phyloP scores from a whole-genome alignment of 2,329 filamentous ascomycete species.

The Aspergillus glaucus region DNA sequence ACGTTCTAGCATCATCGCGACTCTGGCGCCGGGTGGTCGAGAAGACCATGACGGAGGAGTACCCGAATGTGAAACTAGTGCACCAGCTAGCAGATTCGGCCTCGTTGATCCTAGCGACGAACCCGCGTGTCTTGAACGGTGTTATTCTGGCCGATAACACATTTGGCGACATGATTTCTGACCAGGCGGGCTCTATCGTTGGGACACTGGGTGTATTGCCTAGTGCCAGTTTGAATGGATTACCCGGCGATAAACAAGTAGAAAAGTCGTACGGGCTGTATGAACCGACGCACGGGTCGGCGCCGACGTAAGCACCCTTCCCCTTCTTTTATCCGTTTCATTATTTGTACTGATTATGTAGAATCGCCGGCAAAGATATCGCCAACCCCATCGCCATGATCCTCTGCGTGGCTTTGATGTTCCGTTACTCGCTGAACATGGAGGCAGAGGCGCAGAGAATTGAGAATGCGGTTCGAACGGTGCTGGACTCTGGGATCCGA shows the following conservation, averaged over 20 bases:
- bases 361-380: constrained; percentile 80
- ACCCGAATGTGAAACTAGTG: constrained; percentile 69
- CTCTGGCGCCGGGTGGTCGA: constrained; percentile 79
- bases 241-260: constrained; percentile 64
- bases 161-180: constrained; percentile 88
- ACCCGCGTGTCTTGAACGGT: constrained; percentile 74
- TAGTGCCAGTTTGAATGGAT: constrained; percentile 73
- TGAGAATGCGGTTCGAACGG: constrained; percentile 69
- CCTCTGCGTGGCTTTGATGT: constrained; percentile 86
- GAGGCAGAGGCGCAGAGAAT: constrained; percentile 67
- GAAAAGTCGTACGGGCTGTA: constrained; percentile 80
- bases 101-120: constrained; percentile 89
- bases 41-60: constrained; percentile 75
- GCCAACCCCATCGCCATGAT: constrained; percentile 87
- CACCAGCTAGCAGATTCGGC: constrained; percentile 89
- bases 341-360: constrained; percentile 24
- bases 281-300: constrained; percentile 75
- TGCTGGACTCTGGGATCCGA: constrained; percentile 67
- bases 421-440: constrained; percentile 78
- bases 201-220: constrained; percentile 79
- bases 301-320: constrained; percentile 25
- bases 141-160: constrained; percentile 84
- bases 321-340: neutral
- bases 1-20: constrained; percentile 78
- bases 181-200: constrained; percentile 85